phyloP scores from a whole-genome alignment of 345 rosid species.

The Camelina sativa region DNA sequence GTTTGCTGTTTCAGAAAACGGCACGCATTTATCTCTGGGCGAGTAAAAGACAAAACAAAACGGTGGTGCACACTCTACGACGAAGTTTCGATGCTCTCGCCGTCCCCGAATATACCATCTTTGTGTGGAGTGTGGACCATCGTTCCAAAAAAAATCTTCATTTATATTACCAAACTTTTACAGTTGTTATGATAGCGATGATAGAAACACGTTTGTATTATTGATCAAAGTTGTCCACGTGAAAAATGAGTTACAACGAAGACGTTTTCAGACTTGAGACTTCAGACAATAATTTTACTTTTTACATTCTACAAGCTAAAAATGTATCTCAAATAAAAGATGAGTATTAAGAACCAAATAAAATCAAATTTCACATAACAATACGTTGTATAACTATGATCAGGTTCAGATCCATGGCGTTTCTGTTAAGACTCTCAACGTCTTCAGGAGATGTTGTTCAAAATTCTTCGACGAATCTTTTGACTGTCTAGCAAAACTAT shows the following conservation, averaged over 20 bases:
- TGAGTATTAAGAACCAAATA: background rate
- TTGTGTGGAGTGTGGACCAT: background rate
- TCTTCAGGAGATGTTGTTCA: background rate
- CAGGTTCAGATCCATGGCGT: background rate
- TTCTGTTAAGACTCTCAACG: background rate
- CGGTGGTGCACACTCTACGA: background rate
- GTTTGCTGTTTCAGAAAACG: background rate
- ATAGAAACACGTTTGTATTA: background rate
- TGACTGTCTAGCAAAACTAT: background rate
- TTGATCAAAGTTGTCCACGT: background rate
- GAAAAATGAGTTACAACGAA: background rate
- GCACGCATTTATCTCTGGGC: background rate
- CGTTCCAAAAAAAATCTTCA: too few relatives aligned
- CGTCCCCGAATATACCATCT: slow-evolving; percentile 28
- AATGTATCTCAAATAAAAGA: background rate
- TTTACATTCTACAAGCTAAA: background rate
- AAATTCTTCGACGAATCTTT: background rate
- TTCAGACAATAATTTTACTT: too few relatives aligned
- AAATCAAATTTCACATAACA: background rate
- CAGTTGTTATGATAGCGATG: too few relatives aligned
- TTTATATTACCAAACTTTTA: too few relatives aligned
- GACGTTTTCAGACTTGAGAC: background rate
- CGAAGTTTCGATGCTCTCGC: slow-evolving; percentile 23
- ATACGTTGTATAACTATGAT: background rate
- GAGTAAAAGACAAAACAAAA: background rate